Conservation (phyloP, 2,329 filamentous ascomycete genomes). For the Macrophomina phaseolina region DNA sequence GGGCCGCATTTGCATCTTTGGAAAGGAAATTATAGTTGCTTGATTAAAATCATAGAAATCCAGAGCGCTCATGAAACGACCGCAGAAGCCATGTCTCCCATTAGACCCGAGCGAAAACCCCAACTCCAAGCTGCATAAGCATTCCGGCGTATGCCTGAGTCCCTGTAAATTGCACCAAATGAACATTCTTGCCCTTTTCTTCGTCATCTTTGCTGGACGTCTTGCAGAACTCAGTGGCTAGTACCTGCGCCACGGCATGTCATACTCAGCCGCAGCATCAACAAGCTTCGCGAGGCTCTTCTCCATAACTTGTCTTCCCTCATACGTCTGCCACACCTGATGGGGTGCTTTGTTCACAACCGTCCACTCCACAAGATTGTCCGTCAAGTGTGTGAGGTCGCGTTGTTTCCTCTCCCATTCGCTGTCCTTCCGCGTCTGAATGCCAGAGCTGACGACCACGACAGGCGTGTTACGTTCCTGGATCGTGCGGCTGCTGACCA, state of each 20-base stretch:
- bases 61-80: neutral
- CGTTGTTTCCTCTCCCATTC: conserved; percentile 86
- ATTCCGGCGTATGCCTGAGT: neutral
- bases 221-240: neutral
- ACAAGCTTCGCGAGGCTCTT: conserved; percentile 76
- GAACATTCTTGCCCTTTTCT: neutral
- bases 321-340: conserved; percentile 78
- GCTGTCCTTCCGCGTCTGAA: conserved; percentile 67
- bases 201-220: neutral
- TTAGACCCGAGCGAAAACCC: neutral
- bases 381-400: conserved; percentile 80
- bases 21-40: neutral
- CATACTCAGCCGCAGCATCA: conserved; percentile 37
- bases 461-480: conserved; percentile 78
- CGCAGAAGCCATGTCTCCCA: neutral
- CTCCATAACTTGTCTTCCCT: conserved; percentile 78
- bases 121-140: conserved; percentile 18
- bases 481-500: conserved; percentile 77
- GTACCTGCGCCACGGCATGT: conserved; percentile 19
- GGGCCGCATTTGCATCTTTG: no score
- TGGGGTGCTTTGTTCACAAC: conserved; percentile 84
- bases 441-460: conserved; percentile 81
- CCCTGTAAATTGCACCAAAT: neutral
- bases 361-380: conserved; percentile 82
- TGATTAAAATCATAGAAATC: neutral